Evolutionary conservation across 2,329 filamentous ascomycete species (phyloP).

Genomic region (Xylariaceae sp.): DNA sequence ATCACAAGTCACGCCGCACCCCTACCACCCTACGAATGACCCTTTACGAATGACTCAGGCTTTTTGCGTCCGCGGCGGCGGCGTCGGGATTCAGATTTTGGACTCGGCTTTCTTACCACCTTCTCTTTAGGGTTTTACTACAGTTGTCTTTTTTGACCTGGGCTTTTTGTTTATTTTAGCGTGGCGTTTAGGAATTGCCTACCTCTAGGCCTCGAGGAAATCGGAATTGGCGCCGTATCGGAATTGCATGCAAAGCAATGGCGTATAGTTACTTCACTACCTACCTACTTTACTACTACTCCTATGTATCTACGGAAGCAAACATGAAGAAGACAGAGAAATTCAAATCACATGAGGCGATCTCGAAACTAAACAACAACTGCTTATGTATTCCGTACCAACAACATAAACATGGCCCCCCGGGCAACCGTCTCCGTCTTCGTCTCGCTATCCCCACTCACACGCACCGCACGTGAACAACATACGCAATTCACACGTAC

Average conservation of each 20-base stretch:
- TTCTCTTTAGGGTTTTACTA: too few relatives aligned
- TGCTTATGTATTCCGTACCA: neutral
- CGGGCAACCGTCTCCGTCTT: too few relatives aligned
- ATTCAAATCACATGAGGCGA: neutral
- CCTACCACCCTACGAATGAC: neutral
- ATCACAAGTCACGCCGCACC: too few relatives aligned
- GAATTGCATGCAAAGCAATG: neutral
- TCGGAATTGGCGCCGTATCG: neutral
- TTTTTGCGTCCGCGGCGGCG: neutral
- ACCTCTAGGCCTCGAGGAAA: neutral
- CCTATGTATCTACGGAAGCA: neutral
- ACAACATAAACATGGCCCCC: neutral
- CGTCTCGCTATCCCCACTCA: too few relatives aligned
- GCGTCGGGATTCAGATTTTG: neutral
- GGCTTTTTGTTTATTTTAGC: slow-evolving; percentile 1
- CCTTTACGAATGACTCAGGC: neutral
- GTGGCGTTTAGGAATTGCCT: slow-evolving; percentile 10
- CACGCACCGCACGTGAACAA: too few relatives aligned
- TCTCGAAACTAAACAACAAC: neutral
- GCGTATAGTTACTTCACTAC: neutral
- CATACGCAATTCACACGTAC: neutral
- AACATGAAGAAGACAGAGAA: neutral
- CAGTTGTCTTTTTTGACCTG: neutral
- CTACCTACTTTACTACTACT: neutral
- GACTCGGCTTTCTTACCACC: neutral